phyloP scores from a whole-genome alignment of 306 rosid genomes.

The Rubus parviflorus region DNA sequence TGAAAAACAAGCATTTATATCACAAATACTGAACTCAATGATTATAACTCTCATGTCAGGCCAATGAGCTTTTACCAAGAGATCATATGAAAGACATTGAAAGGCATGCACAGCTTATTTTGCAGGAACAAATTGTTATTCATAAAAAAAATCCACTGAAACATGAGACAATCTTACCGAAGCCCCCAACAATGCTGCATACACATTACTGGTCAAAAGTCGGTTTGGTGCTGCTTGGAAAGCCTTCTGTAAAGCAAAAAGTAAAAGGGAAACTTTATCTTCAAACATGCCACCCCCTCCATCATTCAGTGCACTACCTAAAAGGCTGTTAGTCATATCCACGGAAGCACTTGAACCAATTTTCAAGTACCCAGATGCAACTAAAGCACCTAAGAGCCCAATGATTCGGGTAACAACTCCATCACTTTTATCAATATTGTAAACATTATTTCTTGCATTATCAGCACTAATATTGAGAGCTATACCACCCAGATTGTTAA shows the following conservation, averaged over 20 bases:
- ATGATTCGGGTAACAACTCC: slow-evolving; percentile 88
- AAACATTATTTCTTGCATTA: slow-evolving; percentile 93
- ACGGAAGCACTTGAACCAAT: slow-evolving; percentile 49
- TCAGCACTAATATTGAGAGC: slow-evolving; percentile 87
- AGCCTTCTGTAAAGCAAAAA: slow-evolving; percentile 90
- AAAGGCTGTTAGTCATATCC: slow-evolving; percentile 59
- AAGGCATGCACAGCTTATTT: not conserved
- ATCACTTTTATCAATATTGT: slow-evolving; percentile 82
- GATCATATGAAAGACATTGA: not conserved
- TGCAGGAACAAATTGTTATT: not conserved
- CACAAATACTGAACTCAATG: not conserved
- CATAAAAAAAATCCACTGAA: not conserved
- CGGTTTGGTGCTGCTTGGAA: slow-evolving; percentile 90
- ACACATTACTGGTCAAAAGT: slow-evolving; percentile 79
- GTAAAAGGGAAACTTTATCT: slow-evolving; percentile 87
- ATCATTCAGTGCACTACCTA: slow-evolving; percentile 70
- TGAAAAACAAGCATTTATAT: not conserved
- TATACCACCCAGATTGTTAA: slow-evolving; percentile 87
- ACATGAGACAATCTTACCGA: slow-evolving; percentile 62
- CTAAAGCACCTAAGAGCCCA: slow-evolving; percentile 79
- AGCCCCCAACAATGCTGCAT: slow-evolving; percentile 81
- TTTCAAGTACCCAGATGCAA: slow-evolving; percentile 80
- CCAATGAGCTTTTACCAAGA: not conserved
- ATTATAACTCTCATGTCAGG: not conserved
- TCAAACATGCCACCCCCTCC: slow-evolving; percentile 88